Evolutionary conservation across 768 basidiomycete species (phyloP).

Genomic region (Leccinellum rugosiceps): DNA sequence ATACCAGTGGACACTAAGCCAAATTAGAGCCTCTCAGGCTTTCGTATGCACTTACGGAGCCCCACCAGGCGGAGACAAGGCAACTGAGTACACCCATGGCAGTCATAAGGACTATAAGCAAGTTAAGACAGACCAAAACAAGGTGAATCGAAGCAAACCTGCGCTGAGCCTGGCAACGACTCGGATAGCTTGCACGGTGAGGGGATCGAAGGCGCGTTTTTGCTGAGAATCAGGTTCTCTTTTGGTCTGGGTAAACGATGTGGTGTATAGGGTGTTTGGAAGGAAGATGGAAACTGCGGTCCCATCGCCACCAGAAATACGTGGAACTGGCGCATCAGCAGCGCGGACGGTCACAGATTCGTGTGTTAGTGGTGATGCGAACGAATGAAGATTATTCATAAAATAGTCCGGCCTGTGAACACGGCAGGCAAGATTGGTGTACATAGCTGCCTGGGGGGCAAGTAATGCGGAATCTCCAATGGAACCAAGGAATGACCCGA

Average conservation of each 20-base stretch:
- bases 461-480: conserved; percentile 54
- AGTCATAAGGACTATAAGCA: conserved; percentile 54
- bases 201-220: conserved; percentile 66
- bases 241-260: background rate
- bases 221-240: conserved; percentile 9
- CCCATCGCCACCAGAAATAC: background rate
- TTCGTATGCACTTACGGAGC: conserved; percentile 49
- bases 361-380: background rate
- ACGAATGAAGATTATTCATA: background rate
- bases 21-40: background rate
- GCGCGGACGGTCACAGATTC: background rate
- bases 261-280: background rate
- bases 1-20: background rate
- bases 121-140: background rate
- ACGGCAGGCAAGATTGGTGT: conserved; percentile 68
- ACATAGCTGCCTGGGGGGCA: conserved; percentile 72
- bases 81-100: conserved; percentile 72
- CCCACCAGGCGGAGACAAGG: conserved; percentile 85
- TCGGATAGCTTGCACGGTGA: conserved; percentile 67
- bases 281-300: background rate
- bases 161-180: conserved; percentile 63
- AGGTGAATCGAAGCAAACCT: conserved; percentile 37
- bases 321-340: background rate
- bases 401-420: conserved; percentile 56
- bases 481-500: conserved; percentile 46